Base-by-base conservation (phyloP, 2,329 filamentous ascomycete genomes). In the Diaporthe citri region DNA sequence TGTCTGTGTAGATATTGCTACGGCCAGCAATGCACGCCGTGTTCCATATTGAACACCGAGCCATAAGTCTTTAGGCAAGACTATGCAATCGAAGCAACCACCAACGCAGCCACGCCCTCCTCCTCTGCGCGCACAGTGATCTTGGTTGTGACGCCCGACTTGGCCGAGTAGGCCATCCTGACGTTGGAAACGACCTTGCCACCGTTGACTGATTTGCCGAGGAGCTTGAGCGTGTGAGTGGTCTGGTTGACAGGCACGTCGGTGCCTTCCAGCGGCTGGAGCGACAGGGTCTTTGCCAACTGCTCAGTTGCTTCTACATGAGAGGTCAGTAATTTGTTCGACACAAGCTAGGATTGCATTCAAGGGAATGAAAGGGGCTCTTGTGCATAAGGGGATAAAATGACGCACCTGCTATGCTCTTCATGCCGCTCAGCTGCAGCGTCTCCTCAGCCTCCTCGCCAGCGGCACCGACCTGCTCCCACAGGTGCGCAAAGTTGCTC, bases 121-220 rank as follows among this genome's bases (percentile, higher is more conserved):
- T 99, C 97, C 84, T 99, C 97, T 83, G 94, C 94, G 82, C 97
- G 91, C 76, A 96, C 94, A 71, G 93, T 94, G 80, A 99, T 95
- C 90, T 98, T 98, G 81, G 96, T 97, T 75, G 97, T 98, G 36
- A 98, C 95, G 71, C 97, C 97, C 67, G 93, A 93, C 89, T 97
- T 98, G 80, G 94, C 92, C 76, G 95, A 97, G 86, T 92, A 98
- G 1, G 96, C 97, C 96, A 99, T 98, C 85, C 95, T 91, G 78
- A 98, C 92, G 78, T 91, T 93, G 76, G 94, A 94, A 73, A 96
- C 95, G 22, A 99, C 96, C 81, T 93, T 93, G 78, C 97, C 97
- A 48, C 96, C 97, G 46, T 91, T 92, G 77, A 98, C 93, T 57
- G 95, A 98, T 91, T 98, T 98, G 82, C 97, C 97, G 83, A 98